Percentiles rank a stretch among this genome's conserved stretches.
Evolutionary conservation across 805 yeast genomes (phyloP).

Genomic region (Cyberlindnera maritima): DNA sequence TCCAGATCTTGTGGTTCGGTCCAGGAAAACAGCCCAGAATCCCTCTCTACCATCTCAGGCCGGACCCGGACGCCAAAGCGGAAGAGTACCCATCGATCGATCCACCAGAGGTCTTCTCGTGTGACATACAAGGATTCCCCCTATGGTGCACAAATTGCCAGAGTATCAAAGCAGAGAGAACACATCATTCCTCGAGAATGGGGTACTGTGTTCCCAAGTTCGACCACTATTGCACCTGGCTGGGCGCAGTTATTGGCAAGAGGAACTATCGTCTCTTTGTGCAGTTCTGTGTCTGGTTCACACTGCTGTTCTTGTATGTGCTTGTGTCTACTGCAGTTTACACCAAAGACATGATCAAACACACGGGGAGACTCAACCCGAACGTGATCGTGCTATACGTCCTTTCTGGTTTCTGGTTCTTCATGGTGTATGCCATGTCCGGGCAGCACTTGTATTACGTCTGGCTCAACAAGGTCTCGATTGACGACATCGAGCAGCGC

Average conservation of each 20-base stretch:
- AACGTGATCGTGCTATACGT: conserved; percentile 49
- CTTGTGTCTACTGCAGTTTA: conserved; percentile 37
- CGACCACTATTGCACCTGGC: conserved; percentile 84
- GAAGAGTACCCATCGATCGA: conserved; percentile 26
- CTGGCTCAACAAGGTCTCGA: conserved; percentile 47
- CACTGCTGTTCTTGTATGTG: conserved; percentile 36
- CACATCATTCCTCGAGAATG: conserved; percentile 63
- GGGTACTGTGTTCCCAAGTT: conserved; percentile 64
- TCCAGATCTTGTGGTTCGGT: conserved; percentile 43
- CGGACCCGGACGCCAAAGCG: conserved; percentile 20
- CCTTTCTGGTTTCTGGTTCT: conserved; percentile 41
- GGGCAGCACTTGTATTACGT: conserved; percentile 45
- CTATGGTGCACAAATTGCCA: conserved; percentile 70
- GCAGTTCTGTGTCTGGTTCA: conserved; percentile 43
- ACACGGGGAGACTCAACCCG: conserved; percentile 35
- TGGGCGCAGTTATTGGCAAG: conserved; percentile 71
- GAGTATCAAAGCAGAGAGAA: conserved; percentile 60
- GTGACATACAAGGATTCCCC: conserved; percentile 75
- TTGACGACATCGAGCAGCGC: conserved; percentile 51
- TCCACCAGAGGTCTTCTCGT: conserved; percentile 60
- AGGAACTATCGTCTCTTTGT: conserved; percentile 60
- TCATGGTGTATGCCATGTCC: conserved; percentile 43
- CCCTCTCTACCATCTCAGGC: conserved; percentile 34
- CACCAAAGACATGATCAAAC: conserved; percentile 20
- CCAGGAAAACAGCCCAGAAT: conserved; percentile 51